Evolutionary conservation across 2,329 filamentous ascomycete genomes (phyloP), one percentile per base, ranked within the genome.

Genomic region (Dactylellina parvicollis): DNA sequence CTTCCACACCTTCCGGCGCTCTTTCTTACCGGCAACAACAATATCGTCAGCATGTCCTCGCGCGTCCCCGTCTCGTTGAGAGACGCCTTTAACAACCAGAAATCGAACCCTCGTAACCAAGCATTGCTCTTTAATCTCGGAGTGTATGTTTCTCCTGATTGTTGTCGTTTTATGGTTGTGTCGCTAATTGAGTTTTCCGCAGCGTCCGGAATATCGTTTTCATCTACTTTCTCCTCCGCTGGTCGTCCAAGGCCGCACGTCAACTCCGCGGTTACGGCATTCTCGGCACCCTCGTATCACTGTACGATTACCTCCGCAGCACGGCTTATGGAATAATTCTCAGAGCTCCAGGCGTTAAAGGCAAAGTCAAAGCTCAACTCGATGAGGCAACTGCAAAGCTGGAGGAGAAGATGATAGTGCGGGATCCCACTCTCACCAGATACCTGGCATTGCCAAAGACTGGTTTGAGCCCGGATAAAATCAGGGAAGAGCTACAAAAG

Each of bases 181-280:
- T 24, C 18, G 38, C 59, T 72, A 52, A 72, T 46, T 8, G 7
- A 36, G n/a, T 20, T 22, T 22, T 24, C 18, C 42, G 42, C 76
- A 94, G 92, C 72, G 79, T 96, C 74, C 91, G 92, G 61, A 96
- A 97, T 80, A 84, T 97, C 71, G 84, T 98, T 78, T 96, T 98
- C 81, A 85, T 93, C 79, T 86, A 96, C 77, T 97, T 98, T 82
- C 80, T 97, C 72, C 83, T 96, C 50, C 90, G 93, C 79, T 90
- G 92, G 85, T 87, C 90, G 30, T 91, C 92, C 76, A 91, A 90
- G 79, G 86, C 87, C 26, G 90, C 92, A 80, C 90, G 92, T 83
- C 91, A 95, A 79, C 85, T 98, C 77, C 92, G 91, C 79, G 95
- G 95, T 77, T 92, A 95, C 80, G 95, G 95, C 76, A 81, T 95